Conservation (phyloP, 2,329 filamentous ascomycete species). For the Elsinoe ampelina region DNA sequence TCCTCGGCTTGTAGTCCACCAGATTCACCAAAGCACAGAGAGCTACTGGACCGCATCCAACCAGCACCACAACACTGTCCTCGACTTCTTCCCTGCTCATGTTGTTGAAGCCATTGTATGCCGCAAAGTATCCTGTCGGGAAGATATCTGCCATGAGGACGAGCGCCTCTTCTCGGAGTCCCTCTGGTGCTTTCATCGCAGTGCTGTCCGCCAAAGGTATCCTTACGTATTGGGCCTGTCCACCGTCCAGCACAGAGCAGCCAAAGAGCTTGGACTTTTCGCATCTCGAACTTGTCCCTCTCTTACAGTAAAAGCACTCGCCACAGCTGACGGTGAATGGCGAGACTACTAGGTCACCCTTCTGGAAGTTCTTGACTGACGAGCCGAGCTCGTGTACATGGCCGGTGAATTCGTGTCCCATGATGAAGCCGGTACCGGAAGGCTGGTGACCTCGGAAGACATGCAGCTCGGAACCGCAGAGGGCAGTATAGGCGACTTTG, state of each 20-base stretch:
- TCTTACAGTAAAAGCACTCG: conserved; percentile 76
- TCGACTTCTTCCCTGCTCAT: conserved; percentile 48
- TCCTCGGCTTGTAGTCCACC: conserved; percentile 63
- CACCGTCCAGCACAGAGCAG: conserved; percentile 34
- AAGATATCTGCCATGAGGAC: conserved; percentile 92
- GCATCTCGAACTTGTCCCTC: conserved; percentile 69
- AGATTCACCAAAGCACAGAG: conserved; percentile 74
- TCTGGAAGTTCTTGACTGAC: conserved; percentile 56
- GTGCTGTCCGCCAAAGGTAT: conserved; percentile 75
- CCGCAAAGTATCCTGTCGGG: conserved; percentile 73
- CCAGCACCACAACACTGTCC: conserved; percentile 63
- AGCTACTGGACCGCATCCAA: conserved; percentile 74
- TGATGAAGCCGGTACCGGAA: conserved; percentile 54
- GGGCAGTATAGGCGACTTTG: conserved; percentile 70
- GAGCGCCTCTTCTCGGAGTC: conserved; percentile 63
- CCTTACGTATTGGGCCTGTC: conserved; percentile 44
- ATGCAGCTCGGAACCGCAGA: conserved; percentile 86
- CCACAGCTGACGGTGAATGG: conserved; percentile 76
- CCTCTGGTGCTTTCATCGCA: conserved; percentile 61
- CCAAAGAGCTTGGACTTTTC: conserved; percentile 63
- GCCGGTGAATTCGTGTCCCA: conserved; percentile 85
- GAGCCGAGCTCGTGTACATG: conserved; percentile 58
- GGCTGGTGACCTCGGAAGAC: conserved; percentile 74
- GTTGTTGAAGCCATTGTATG: conserved; percentile 64
- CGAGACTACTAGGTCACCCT: conserved; percentile 70